Conservation (phyloP, 2,329 filamentous ascomycete species). For the Sphaerulina musiva region DNA sequence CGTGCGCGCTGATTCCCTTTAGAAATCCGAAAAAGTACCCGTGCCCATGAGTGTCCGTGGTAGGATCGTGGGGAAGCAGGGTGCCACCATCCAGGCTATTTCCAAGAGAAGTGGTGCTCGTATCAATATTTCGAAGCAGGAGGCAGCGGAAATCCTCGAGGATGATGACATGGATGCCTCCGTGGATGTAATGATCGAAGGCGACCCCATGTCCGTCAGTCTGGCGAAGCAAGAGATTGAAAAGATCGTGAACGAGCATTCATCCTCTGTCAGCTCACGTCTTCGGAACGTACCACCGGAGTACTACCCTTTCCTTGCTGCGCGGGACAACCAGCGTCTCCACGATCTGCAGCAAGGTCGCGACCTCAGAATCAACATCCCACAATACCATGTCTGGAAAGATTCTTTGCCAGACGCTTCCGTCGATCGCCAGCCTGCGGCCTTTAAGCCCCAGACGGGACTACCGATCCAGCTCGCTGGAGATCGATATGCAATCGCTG, state of each 20-base stretch:
- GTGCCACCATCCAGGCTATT: conserved; percentile 81
- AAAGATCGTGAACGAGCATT: conserved; percentile 79
- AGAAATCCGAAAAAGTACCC: conserved; percentile 65
- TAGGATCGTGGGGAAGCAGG: conserved; percentile 88
- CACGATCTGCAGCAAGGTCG: conserved; percentile 64
- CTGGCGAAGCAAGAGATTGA: conserved; percentile 77
- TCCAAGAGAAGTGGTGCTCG: conserved; percentile 83
- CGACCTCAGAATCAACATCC: conserved; percentile 75
- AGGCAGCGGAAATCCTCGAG: conserved; percentile 51
- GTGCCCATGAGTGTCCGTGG: conserved; percentile 78
- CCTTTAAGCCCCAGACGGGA: conserved; percentile 65
- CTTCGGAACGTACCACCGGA: conserved; percentile 80
- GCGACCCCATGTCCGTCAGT: conserved; percentile 80
- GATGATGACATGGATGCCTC: conserved; percentile 71
- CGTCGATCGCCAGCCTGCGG: conserved; percentile 56
- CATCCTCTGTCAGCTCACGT: conserved; percentile 72
- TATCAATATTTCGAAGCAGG: conserved; percentile 80
- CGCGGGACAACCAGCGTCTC: conserved; percentile 63
- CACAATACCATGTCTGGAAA: conserved; percentile 69
- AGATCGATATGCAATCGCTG: conserved; percentile 74
- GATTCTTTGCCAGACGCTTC: conserved; percentile 61
- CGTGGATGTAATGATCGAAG: conserved; percentile 83
- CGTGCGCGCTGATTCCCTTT: not conserved
- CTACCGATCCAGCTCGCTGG: conserved; percentile 80
- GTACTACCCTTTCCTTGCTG: conserved; percentile 92